These are phyloP conservation scores for Candida montana DNA, from an alignment of 805 yeast genomes.

Conservation along the genomic window DNA sequence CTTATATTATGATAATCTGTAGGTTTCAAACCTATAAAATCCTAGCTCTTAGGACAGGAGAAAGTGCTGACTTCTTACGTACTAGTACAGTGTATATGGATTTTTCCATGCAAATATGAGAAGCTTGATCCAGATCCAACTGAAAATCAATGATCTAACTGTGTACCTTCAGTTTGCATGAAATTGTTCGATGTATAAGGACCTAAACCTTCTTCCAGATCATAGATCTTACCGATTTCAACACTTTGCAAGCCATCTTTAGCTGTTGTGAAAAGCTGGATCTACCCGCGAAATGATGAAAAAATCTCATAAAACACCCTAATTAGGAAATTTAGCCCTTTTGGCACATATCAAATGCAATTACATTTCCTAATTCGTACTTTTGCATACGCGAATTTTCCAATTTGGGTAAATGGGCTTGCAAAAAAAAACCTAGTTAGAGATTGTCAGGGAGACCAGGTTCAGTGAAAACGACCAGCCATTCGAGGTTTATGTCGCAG, in stretches of 20 bases:
- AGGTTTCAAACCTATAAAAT: too few species aligned
- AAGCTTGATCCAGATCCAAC: too few species aligned
- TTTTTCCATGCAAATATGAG: too few species aligned
- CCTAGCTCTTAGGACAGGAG: too few species aligned
- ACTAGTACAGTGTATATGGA: too few species aligned
- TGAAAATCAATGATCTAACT: too few species aligned
- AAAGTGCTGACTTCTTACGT: too few species aligned
- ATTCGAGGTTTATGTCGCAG: background rate
- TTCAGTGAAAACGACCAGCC: background rate
- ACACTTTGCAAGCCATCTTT: too few species aligned
- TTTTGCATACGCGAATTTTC: background rate
- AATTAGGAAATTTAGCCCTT: conserved; percentile 1
- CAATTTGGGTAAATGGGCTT: background rate
- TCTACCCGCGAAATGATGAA: background rate
- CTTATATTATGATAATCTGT: too few species aligned
- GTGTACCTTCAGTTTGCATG: too few species aligned
- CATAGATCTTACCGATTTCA: background rate
- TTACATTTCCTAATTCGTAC: conserved; percentile 2
- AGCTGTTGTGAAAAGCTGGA: too few species aligned
- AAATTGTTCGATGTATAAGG: too few species aligned
- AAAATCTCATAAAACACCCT: background rate
- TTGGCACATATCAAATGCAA: background rate
- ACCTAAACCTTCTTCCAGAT: background rate
- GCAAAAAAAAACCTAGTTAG: background rate
- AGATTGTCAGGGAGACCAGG: background rate